These are phyloP conservation scores for Oxyria digyna DNA, from an alignment of 148 eudicot genomes.

Conservation along the genomic window DNA sequence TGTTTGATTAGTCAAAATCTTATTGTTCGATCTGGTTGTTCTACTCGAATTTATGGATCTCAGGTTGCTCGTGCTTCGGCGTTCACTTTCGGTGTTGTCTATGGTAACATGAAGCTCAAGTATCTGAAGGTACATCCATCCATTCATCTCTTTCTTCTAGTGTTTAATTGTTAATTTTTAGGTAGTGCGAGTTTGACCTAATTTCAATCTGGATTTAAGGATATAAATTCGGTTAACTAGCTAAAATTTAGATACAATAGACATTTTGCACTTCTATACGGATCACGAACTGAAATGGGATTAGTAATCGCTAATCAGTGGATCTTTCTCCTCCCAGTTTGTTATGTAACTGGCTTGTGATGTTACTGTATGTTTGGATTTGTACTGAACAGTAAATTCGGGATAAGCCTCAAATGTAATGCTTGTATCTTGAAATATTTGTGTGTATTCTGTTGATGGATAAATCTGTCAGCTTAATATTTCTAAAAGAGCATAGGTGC, in stretches of 20 bases:
- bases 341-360: neutral
- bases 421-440: no score
- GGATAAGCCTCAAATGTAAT: neutral
- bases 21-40: neutral
- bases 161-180: neutral
- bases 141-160: neutral
- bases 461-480: neutral
- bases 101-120: slow-evolving; percentile 56
- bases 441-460: neutral
- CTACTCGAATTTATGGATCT: neutral
- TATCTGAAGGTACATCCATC: slow-evolving; percentile 36
- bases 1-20: neutral
- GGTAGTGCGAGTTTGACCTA: neutral
- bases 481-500: neutral
- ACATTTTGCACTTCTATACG: neutral
- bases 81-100: slow-evolving; percentile 42
- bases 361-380: neutral
- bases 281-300: neutral
- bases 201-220: neutral
- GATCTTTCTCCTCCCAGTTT: neutral
- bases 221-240: no score
- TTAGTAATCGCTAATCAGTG: neutral
- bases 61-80: slow-evolving; percentile 63
- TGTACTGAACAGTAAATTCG: neutral
- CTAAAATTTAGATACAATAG: no score